Conservation (phyloP, 805 yeast genomes). For the Saccharomycopsis vini region DNA sequence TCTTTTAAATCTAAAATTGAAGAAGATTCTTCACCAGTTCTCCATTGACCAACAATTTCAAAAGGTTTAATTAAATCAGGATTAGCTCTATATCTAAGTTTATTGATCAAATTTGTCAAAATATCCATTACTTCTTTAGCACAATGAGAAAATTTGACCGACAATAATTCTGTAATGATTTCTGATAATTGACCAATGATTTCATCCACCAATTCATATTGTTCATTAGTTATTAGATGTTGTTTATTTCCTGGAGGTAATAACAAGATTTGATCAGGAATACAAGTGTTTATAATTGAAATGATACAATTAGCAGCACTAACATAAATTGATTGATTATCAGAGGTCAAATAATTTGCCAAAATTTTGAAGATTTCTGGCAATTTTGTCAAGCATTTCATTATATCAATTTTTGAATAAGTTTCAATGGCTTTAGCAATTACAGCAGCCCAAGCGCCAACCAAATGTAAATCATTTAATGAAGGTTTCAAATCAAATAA, state of each 20-base stretch:
- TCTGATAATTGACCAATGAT: slow-evolving; percentile 44
- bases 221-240: slow-evolving; percentile 33
- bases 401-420: slow-evolving; percentile 43
- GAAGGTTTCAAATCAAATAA: slow-evolving; percentile 78
- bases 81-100: slow-evolving; percentile 55
- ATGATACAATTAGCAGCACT: slow-evolving; percentile 85
- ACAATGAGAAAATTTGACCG: slow-evolving; percentile 68
- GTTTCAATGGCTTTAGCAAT: slow-evolving; percentile 70
- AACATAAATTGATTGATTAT: slow-evolving; percentile 47
- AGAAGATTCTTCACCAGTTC: slow-evolving; percentile 38
- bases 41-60: slow-evolving; percentile 73
- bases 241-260: slow-evolving; percentile 35
- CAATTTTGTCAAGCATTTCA: slow-evolving; percentile 44
- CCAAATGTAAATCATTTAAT: slow-evolving; percentile 70
- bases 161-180: slow-evolving; percentile 48
- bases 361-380: slow-evolving; percentile 51
- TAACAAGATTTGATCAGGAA: slow-evolving; percentile 52
- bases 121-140: slow-evolving; percentile 68
- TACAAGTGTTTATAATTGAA: slow-evolving; percentile 60
- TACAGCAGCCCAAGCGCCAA: slow-evolving; percentile 93
- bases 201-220: slow-evolving; percentile 49
- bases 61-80: slow-evolving; percentile 64
- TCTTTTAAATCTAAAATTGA: slow-evolving; percentile 47
- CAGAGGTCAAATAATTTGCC: slow-evolving; percentile 58
- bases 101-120: slow-evolving; percentile 50